Evolutionary conservation across 495 filamentous ascomycete genomes (phyloP).

Genomic region (Penicillium robsamsonii): DNA sequence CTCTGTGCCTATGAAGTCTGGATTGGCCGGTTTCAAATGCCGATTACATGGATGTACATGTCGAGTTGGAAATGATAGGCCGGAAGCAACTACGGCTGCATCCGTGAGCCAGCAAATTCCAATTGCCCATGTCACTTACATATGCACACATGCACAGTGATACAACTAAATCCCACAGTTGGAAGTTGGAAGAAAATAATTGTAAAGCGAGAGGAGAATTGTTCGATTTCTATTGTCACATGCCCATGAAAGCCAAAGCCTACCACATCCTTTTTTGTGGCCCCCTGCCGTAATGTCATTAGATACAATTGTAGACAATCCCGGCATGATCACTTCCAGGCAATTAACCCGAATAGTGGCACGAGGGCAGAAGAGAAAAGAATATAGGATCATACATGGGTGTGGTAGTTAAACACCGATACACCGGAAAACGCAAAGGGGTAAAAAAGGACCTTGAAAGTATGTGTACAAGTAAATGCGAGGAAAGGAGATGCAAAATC

Average conservation of each 20-base stretch:
- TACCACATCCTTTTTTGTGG: constrained; percentile 41
- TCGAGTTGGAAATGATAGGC: constrained; percentile 1
- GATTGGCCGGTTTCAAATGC: constrained; percentile 2
- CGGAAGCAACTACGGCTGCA: constrained; percentile 1
- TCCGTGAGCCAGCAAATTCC: background rate
- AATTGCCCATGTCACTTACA: constrained; percentile 6
- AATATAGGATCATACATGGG: constrained; percentile 30
- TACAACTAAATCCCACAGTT: constrained; percentile 7
- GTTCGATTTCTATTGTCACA: constrained; percentile 49
- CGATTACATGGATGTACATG: background rate
- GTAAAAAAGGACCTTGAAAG: constrained; percentile 26
- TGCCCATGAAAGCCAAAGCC: constrained; percentile 41
- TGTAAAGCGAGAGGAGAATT: constrained; percentile 48
- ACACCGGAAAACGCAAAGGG: constrained; percentile 37
- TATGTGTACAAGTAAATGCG: constrained; percentile 47
- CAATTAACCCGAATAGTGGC: constrained; percentile 18
- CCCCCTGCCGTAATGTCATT: constrained; percentile 48
- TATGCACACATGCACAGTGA: constrained; percentile 1
- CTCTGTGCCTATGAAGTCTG: background rate
- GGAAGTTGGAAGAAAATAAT: constrained; percentile 7
- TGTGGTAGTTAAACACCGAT: constrained; percentile 37
- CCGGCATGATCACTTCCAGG: constrained; percentile 26
- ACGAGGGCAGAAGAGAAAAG: constrained; percentile 38
- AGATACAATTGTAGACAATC: constrained; percentile 46
- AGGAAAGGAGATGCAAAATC: constrained; percentile 27